Base-by-base conservation (phyloP, 192 early-diverging fungal genomes). In the Powellomyces hirtus region DNA sequence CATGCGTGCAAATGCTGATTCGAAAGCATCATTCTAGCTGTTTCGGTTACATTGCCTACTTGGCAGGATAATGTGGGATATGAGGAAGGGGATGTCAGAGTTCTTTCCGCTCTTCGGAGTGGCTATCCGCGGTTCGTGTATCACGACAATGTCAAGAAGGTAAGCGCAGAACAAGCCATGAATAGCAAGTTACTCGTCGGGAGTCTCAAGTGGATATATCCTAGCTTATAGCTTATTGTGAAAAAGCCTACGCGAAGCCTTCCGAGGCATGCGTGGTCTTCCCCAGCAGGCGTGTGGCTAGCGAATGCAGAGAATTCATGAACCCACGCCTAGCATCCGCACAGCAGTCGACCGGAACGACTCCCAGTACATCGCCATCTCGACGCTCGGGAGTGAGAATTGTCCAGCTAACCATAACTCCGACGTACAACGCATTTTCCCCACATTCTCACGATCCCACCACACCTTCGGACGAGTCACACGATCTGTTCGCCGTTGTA, bases 101-200 rank as follows among this genome's bases (percentile, higher is more conserved):
- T 96, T 24, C 74, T 88, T 40, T 69, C 80, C 29, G 80, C 75
- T 35, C 89, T 98, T 88, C 77, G 84, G 38, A 82, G 81, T 40
- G 96, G 96, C 0, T 98, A 98, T 69, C 96, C 96, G 11, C 89
- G 96, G 37, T 98, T 98, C 80, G 94, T 96, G 66, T 90, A 91
- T 72, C 86, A 88, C 71, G 79, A 88, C 46, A 40, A 74, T 40
- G 75, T 94, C 57, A 79, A 87, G 65, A 72, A 91, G 80, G 89
- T 91, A 81, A 52, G 46, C 46, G 29, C 42, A 14, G 18, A 29
- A 42, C 40, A 42, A 42, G 11, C 10, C 40, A n/a, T n/a, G n/a
- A n/a, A n/a, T n/a, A n/a, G n/a, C n/a, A n/a, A n/a, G n/a, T n/a
- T n/a, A n/a, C n/a, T n/a, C n/a, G n/a, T n/a, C n/a, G n/a, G n/a